These are phyloP conservation scores for Sungouiella thailandica DNA, from an alignment of 805 yeast genomes.

Conservation along the genomic window DNA sequence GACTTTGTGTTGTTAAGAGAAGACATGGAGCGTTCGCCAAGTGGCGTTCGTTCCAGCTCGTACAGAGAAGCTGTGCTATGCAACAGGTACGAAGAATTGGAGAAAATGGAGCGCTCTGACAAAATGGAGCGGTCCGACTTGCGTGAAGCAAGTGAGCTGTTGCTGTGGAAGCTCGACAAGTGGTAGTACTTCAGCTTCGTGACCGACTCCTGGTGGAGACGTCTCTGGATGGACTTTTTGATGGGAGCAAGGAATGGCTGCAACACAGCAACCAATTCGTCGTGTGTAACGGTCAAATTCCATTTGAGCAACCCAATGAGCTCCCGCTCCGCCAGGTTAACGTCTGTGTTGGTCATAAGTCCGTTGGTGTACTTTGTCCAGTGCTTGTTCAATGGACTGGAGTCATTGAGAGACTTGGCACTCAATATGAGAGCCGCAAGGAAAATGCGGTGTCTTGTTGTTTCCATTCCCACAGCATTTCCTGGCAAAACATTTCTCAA, in stretches of 20 bases:
- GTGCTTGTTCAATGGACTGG: constrained; percentile 92
- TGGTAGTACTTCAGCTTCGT: constrained; percentile 16
- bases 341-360: constrained; percentile 66
- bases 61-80: constrained; percentile 2
- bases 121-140: constrained; percentile 6
- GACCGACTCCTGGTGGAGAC: constrained; percentile 9
- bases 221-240: constrained; percentile 30
- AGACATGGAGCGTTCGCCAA: constrained; percentile 10
- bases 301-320: constrained; percentile 77
- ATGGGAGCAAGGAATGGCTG: constrained; percentile 75
- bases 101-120: constrained; percentile 5
- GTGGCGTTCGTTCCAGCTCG: constrained; percentile 8
- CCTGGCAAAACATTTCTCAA: constrained; percentile 76
- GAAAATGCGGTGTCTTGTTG: constrained; percentile 90
- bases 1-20: constrained; percentile 3
- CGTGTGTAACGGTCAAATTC: constrained; percentile 68
- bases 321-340: constrained; percentile 89
- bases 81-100: constrained; percentile 11
- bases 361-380: constrained; percentile 95
- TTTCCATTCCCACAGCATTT: constrained; percentile 85
- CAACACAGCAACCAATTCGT: constrained; percentile 64
- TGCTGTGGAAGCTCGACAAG: constrained; percentile 13
- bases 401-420: constrained; percentile 91
- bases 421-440: constrained; percentile 83
- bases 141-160: constrained; percentile 12